Conservation (phyloP, 108 stramenopile species). For the Cylindrotheca closterium region DNA sequence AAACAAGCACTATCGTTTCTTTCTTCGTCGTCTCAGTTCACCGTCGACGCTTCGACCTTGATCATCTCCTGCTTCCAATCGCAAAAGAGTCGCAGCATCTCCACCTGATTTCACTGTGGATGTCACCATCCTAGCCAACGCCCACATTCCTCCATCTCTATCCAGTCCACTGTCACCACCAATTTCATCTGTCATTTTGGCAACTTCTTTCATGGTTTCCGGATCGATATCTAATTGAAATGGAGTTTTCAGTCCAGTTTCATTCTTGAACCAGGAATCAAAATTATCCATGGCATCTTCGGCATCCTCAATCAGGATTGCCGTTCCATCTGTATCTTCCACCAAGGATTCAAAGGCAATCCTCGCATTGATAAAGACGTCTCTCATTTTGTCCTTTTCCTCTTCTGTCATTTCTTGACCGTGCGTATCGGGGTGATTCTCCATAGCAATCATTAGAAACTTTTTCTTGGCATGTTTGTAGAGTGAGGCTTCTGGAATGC, state of each 20-base stretch:
- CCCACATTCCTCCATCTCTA: slow-evolving; percentile 90
- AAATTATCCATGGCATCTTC: slow-evolving; percentile 55
- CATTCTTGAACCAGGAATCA: slow-evolving; percentile 74
- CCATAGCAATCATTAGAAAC: slow-evolving; percentile 85
- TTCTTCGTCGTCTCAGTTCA: slow-evolving; percentile 30
- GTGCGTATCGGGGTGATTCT: slow-evolving; percentile 75
- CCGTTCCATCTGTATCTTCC: slow-evolving; percentile 59
- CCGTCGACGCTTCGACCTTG: slow-evolving; percentile 15
- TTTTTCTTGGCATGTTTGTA: slow-evolving; percentile 73
- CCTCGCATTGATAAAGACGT: slow-evolving; percentile 67
- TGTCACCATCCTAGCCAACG: slow-evolving; percentile 73
- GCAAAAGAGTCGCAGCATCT: slow-evolving; percentile 53
- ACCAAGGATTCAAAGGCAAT: slow-evolving; percentile 66
- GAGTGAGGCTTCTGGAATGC: slow-evolving; percentile 26
- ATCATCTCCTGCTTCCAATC: slow-evolving; percentile 67
- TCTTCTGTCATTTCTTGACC: slow-evolving; percentile 16
- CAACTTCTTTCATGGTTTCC: slow-evolving; percentile 82
- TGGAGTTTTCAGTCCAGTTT: slow-evolving; percentile 71
- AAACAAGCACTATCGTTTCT: slow-evolving; percentile 4
- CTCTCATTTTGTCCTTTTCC: slow-evolving; percentile 41
- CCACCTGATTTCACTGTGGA: slow-evolving; percentile 69
- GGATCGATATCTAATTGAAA: slow-evolving; percentile 78
- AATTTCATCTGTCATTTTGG: slow-evolving; percentile 64
- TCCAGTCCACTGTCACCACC: slow-evolving; percentile 62
- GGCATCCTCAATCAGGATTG: slow-evolving; percentile 37